Evolutionary conservation across 2,329 filamentous ascomycete species (phyloP), one percentile per base, ranked within the genome.

Genomic region (Ilyonectria robusta): DNA sequence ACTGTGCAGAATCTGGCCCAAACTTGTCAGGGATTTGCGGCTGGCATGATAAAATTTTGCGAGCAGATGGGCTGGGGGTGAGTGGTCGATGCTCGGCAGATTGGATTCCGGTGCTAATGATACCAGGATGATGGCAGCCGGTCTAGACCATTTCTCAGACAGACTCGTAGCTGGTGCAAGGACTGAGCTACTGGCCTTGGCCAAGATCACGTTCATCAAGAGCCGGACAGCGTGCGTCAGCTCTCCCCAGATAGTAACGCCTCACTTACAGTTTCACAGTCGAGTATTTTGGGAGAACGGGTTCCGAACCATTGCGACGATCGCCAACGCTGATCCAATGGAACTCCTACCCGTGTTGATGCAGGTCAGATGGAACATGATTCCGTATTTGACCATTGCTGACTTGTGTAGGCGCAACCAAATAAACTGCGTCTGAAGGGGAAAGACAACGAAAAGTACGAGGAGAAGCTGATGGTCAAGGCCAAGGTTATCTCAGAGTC

Each of bases 11-110:
- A 86, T 21, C 83, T 94, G 2, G 88, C 92, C 2, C 92, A 94
- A 73, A 92, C 90, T 1, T 94, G 92, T 71, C 90, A 94, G 70
- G 93, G 93, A 0, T 95, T 94, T 75, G 93, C 92, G 4, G 91
- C 91, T 2, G 92, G 92, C 4, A 93, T 94, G 84, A 89, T 94
- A 66, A 94, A 93, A 71, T 94, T 94, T 75, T 94, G 92, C 75
- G 86, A 93, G 71, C 86, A 89, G 19, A 94, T 95, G 92, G 89
- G 87, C 2, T 94, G 92, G 91, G 88, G 87, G 86, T 87, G 75
- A 73, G 83, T 79, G 7, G 10, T 50, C 29, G 13, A 26, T 19
- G 23, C 33, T 50, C 23, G 15, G 6, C 23, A 46, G n/a, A 15
- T 51, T 23, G 13, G 47, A 44, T 33, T 23, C 23, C 37, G 44